A percentile compares a stretch with the other conserved stretches of the same genome.
Evolutionary conservation across 371 early-diverging fungal genomes (phyloP).

Genomic region (Aphelidium insulamus): DNA sequence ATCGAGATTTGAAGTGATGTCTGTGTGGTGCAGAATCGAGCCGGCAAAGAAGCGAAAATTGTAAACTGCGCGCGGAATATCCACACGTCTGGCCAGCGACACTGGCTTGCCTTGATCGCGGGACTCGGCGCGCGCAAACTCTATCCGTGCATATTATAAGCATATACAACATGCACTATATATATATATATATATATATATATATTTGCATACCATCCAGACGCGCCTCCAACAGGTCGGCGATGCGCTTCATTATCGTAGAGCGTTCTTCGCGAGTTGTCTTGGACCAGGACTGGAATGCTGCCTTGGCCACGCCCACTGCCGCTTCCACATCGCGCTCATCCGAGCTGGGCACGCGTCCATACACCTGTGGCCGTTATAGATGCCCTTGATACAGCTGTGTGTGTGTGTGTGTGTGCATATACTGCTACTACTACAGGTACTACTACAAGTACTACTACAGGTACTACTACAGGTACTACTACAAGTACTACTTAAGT

Average conservation of each 20-base stretch:
- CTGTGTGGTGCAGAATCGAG: slow-evolving; percentile 12
- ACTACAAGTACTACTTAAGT: not conserved
- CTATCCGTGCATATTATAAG: slow-evolving; percentile 4
- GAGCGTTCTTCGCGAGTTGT: slow-evolving; percentile 20
- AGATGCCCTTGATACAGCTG: slow-evolving; percentile 1
- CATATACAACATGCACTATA: too few species aligned
- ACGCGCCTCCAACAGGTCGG: slow-evolving; percentile 30
- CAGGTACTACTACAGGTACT: not conserved
- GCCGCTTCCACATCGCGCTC: slow-evolving; percentile 33
- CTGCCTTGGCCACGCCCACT: slow-evolving; percentile 29
- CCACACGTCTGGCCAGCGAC: slow-evolving; percentile 23
- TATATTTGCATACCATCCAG: too few species aligned
- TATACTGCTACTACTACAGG: not conserved
- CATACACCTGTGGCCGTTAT: slow-evolving; percentile 10
- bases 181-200: too few species aligned
- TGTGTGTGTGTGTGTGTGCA: not conserved
- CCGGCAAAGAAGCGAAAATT: slow-evolving; percentile 51
- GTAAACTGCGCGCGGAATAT: slow-evolving; percentile 35
- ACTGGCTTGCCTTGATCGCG: slow-evolving; percentile 44
- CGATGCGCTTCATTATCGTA: slow-evolving; percentile 21
- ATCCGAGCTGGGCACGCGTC: slow-evolving; percentile 32
- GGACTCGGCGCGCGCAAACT: slow-evolving; percentile 24
- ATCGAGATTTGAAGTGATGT: slow-evolving; percentile 6
- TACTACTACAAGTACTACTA: not conserved
- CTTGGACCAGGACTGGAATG: slow-evolving; percentile 37